Conservation (phyloP, 2,329 filamentous ascomycete species). For the Monosporascus sp. region DNA sequence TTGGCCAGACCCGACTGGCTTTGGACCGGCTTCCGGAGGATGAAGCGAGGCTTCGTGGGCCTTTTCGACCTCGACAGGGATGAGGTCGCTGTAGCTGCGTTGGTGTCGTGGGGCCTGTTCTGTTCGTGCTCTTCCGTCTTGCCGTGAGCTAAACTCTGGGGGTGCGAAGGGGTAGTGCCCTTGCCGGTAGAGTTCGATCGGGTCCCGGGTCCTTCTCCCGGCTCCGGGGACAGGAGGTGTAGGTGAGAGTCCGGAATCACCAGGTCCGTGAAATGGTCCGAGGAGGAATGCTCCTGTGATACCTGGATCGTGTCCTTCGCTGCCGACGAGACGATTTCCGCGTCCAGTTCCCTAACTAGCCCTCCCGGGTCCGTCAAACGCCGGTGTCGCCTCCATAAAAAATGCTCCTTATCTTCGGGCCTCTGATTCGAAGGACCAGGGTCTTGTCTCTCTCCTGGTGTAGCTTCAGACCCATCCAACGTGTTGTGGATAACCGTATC, state of each 20-base stretch:
- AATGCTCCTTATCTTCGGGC: conserved; percentile 19
- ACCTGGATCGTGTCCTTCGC: conserved; percentile 10
- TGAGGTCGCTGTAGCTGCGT: conserved; percentile 32
- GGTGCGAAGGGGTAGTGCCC: conserved; percentile 2
- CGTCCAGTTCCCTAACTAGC: conserved; percentile 4
- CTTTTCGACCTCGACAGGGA: conserved; percentile 28
- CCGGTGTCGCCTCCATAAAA: conserved; percentile 27
- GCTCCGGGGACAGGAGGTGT: conserved; percentile 13
- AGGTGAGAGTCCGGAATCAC: conserved; percentile 22
- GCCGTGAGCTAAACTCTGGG: conserved; percentile 3
- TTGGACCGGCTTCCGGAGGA: conserved; percentile 20
- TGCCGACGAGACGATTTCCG: conserved; percentile 10
- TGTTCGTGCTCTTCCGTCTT: conserved; percentile 5
- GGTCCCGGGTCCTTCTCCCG: conserved; percentile 4
- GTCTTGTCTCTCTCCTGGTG: conserved; percentile 1
- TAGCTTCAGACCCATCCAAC: background rate
- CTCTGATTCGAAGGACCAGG: conserved; percentile 3
- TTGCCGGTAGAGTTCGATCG: conserved; percentile 7
- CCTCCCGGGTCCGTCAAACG: conserved; percentile 19
- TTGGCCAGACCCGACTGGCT: conserved; percentile 15
- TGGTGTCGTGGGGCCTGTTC: conserved; percentile 7
- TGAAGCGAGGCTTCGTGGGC: conserved; percentile 21
- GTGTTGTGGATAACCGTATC: conserved; percentile 23
- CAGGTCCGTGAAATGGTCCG: conserved; percentile 20
- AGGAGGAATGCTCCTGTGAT: conserved; percentile 6